A percentile compares a stretch with the other conserved stretches of the same genome.
These are phyloP conservation scores for Apostasia ramifera DNA, from an alignment of 106 monocot species.

Conservation along the genomic window DNA sequence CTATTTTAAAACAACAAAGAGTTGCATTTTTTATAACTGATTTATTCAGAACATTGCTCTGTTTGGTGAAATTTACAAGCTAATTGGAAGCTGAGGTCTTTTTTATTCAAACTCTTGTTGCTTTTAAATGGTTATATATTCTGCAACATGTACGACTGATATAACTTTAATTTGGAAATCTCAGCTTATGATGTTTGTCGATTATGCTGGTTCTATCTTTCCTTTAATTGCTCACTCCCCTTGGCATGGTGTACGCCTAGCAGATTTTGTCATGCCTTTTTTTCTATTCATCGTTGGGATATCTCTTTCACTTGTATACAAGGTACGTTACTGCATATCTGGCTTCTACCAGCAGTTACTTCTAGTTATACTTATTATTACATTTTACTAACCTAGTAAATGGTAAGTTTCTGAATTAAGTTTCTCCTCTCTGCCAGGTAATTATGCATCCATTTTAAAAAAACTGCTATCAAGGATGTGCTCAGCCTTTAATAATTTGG, in stretches of 20 bases:
- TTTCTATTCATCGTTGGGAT: slow-evolving; percentile 85
- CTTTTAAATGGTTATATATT: too few relatives aligned
- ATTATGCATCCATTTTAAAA: background rate
- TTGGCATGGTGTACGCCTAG: slow-evolving; percentile 68
- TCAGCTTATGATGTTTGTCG: slow-evolving; percentile 93
- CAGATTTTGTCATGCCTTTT: slow-evolving; percentile 93
- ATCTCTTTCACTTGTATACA: slow-evolving; percentile 71
- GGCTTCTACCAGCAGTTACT: too few relatives aligned
- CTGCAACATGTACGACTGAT: background rate
- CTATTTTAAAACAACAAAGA: too few relatives aligned
- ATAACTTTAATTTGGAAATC: slow-evolving; percentile 5
- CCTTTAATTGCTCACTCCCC: slow-evolving; percentile 68
- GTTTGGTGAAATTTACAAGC: too few relatives aligned
- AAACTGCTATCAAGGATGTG: too few relatives aligned
- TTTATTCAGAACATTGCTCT: too few relatives aligned
- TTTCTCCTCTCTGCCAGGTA: background rate
- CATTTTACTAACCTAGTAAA: background rate
- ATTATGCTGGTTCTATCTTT: slow-evolving; percentile 66
- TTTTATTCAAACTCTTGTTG: too few relatives aligned
- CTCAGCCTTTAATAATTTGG: too few relatives aligned
- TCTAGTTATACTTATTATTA: background rate
- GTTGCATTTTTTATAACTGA: too few relatives aligned
- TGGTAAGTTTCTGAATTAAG: background rate
- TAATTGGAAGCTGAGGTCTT: too few relatives aligned
- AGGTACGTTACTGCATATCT: slow-evolving; percentile 35